Evolutionary conservation across 768 basidiomycete genomes (phyloP).

Genomic region (Dacryopinax primogenitus): DNA sequence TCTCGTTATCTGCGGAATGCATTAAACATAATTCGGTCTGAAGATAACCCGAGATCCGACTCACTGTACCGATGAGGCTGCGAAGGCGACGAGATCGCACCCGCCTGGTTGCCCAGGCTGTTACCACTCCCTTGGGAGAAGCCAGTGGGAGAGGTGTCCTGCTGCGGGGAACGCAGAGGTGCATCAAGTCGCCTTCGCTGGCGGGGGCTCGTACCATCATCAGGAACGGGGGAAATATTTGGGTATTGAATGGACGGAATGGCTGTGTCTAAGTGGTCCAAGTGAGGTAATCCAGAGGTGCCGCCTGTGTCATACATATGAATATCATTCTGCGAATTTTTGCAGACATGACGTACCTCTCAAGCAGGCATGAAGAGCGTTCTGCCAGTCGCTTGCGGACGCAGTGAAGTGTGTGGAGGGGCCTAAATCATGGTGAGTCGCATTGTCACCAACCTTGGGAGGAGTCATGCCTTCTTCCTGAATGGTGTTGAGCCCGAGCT

Average conservation of each 20-base stretch:
- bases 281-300: background rate
- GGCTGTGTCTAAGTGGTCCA: background rate
- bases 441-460: background rate
- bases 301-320: background rate
- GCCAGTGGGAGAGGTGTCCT: background rate
- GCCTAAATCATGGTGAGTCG: background rate
- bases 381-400: constrained; percentile 3
- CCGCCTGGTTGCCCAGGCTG: background rate
- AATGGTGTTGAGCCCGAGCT: constrained; percentile 1
- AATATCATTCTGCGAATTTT: no score
- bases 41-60: background rate
- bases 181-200: constrained; percentile 18
- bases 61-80: constrained; percentile 7
- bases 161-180: constrained; percentile 5
- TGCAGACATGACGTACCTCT: background rate
- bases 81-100: background rate
- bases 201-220: constrained; percentile 15
- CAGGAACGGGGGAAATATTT: constrained; percentile 7
- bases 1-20: background rate
- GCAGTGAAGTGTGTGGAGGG: background rate
- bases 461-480: background rate
- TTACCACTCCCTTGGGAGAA: background rate
- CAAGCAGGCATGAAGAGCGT: constrained; percentile 2
- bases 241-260: background rate
- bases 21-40: background rate